Evolutionary conservation across 345 rosid species (phyloP), one percentile per base, ranked within the genome.

Genomic region (Eucalyptus fibrosa): DNA sequence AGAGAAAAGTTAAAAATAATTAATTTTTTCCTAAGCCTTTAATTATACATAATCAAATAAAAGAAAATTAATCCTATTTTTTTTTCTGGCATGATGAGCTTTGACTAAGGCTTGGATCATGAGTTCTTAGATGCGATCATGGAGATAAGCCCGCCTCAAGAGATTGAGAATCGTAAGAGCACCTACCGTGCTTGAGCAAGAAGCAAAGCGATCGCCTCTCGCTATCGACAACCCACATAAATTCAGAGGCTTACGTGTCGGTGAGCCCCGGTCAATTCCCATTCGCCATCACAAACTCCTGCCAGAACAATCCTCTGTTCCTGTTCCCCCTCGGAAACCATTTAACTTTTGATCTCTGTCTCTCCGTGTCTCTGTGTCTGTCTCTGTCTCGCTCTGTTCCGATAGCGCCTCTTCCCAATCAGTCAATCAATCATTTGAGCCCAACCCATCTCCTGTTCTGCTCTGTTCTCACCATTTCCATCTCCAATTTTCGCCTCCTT

Each of bases 201-300:
- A 30, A 62, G 69, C 69, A 62, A 62, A 14, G 69, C 34, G 4
- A 30, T 30, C 69, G 16, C 69, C 34, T 30, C 34, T 62, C 69
- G 69, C 69, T 2, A 62, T 30, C 69, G 69, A 62, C 69, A 1
- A 7, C 32, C 16, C 16, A 3, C 8, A 13, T 0, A 62, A 62
- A 62, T 62, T 28, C 69, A 30, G 9, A 60, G 62, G 30, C 4
- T 5, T 12, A 30, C 69, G 69, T 13, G 69, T 62, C 32, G 17
- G 16, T 9, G 69, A 30, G 32, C 34, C 69, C 34, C 69, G 69
- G 69, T 62, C 69, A 30, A 62, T 62, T 62, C 32, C 8, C 69
- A 3, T 28, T 30, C 69, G 34, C 3, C 69, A 3, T 62, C 69
- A 0, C 0, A 5, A 12, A 28, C 7, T 60, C 59, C 26, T 12